Evolutionary conservation across 2,329 filamentous ascomycete species (phyloP), one percentile per base, ranked within the genome.

Genomic region (Colletotrichum sp.): DNA sequence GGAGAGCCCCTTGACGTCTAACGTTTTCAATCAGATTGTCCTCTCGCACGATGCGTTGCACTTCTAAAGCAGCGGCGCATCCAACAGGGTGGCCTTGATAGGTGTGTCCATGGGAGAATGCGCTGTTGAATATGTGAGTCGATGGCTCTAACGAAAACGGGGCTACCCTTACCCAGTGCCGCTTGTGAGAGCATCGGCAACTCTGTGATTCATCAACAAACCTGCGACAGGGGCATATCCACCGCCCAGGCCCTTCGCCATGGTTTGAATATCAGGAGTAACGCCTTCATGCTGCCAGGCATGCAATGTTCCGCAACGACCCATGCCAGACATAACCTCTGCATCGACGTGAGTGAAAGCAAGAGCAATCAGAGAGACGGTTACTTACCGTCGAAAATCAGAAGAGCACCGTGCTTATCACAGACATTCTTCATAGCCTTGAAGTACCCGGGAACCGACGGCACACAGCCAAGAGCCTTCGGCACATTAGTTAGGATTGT

Each of bases 401-500:
- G 87, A 0, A 97, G 89, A 0, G 93, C 92, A 1, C 93, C 94
- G 80, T 96, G 88, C 76, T 90, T 91, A 69, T 93, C 89, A 82
- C 95, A 97, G 2, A 97, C 86, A 3, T 86, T 85, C 79, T 90
- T 90, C 83, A 96, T 91, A 1, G 93, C 94, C 67, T 87, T 85
- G 66, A 96, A 91, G 78, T 97, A 97, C 2, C 74, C 74, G 16
- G 63, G 70, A 2, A 73, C 57, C 0, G 93, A 87, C 1, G 92
- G 89, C 1, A 95, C 92, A 79, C 93, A 95, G 0, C 94, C 95
- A 1, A 95, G 86, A 3, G 94, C 90, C 91, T 91, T 15, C 2
- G 1, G 3, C 16, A 5, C 18, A 6, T 63, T 63, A 18, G 10
- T 30, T 7, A 69, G 30, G 1, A 3, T 21, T 21, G 18, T 7